These are phyloP conservation scores for Exophiala phaeomuriformis DNA, from an alignment of 2,329 filamentous ascomycete genomes.

Conservation along the genomic window DNA sequence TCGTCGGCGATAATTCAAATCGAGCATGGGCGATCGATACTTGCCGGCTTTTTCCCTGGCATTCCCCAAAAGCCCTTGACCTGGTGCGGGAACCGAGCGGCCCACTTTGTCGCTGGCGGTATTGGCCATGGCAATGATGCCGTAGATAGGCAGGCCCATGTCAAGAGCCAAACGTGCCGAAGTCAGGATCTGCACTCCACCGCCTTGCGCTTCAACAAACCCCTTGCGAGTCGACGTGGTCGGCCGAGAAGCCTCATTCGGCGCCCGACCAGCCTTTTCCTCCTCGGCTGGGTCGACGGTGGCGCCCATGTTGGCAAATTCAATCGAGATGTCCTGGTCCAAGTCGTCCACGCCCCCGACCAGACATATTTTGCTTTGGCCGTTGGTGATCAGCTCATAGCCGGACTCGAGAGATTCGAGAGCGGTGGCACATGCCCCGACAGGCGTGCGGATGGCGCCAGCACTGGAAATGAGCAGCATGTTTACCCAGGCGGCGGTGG, in stretches of 20 bases:
- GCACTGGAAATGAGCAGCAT: conserved; percentile 97
- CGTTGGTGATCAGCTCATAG: conserved; percentile 96
- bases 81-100: conserved; percentile 90
- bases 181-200: conserved; percentile 98
- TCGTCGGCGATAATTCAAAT: conserved; percentile 93
- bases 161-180: conserved; percentile 90
- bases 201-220: conserved; percentile 99
- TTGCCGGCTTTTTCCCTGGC: conserved; percentile 85
- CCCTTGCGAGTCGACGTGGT: conserved; percentile 94
- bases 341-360: conserved; percentile 99
- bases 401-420: conserved; percentile 97
- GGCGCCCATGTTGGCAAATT: conserved; percentile 99
- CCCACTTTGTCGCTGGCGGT: conserved; percentile 99
- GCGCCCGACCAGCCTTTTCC: conserved; percentile 88
- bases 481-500: conserved; percentile 99
- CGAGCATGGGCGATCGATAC: conserved; percentile 89
- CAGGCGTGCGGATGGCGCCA: conserved; percentile 95
- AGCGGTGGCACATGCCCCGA: conserved; percentile 92
- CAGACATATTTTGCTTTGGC: conserved; percentile 93
- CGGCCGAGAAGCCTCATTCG: conserved; percentile 94
- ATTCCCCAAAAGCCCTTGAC: conserved; percentile 92
- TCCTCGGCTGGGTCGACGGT: conserved; percentile 97
- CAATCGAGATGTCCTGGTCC: conserved; percentile 96
- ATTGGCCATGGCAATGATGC: conserved; percentile 83
- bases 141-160: conserved; percentile 97